Conservation (phyloP, 2,329 filamentous ascomycete genomes). For the Ceratocystis eucalypticola region DNA sequence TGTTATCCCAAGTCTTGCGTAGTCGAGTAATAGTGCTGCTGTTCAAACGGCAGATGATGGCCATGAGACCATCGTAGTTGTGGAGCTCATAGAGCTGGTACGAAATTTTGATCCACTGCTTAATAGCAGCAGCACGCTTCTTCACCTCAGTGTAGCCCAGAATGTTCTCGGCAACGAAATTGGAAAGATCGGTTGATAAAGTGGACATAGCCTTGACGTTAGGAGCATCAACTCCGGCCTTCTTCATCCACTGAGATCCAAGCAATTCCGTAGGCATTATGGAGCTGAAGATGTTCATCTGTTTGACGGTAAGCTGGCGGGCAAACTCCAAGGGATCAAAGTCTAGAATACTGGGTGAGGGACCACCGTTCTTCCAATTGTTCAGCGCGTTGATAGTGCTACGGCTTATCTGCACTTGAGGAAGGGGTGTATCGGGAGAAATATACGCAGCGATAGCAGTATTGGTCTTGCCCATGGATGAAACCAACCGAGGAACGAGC, state of each 20-base stretch:
- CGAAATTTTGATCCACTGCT: slow-evolving; percentile 96
- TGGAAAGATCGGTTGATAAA: slow-evolving; percentile 81
- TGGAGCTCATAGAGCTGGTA: slow-evolving; percentile 74
- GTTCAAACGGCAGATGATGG: slow-evolving; percentile 87
- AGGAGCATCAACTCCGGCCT: slow-evolving; percentile 59
- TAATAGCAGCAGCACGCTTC: slow-evolving; percentile 79
- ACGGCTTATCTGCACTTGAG: slow-evolving; percentile 56
- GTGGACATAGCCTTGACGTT: slow-evolving; percentile 93
- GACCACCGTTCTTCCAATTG: slow-evolving; percentile 60
- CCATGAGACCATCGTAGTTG: slow-evolving; percentile 95
- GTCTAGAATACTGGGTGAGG: slow-evolving; percentile 62
- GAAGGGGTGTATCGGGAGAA: slow-evolving; percentile 57
- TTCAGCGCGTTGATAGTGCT: slow-evolving; percentile 60
- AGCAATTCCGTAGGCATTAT: slow-evolving; percentile 88
- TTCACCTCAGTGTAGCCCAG: slow-evolving; percentile 79
- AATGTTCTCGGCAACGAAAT: slow-evolving; percentile 86
- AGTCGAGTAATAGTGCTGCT: slow-evolving; percentile 81
- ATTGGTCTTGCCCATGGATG: slow-evolving; percentile 77
- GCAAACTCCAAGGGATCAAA: slow-evolving; percentile 86
- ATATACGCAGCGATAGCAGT: slow-evolving; percentile 55
- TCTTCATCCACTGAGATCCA: slow-evolving; percentile 88
- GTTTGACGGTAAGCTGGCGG: slow-evolving; percentile 81
- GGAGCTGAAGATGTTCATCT: slow-evolving; percentile 79
- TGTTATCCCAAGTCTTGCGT: slow-evolving; percentile 79
- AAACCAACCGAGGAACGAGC: slow-evolving; percentile 68